Conservation (phyloP, 2,329 filamentous ascomycete genomes). For the Mollisiaceae sp. region DNA sequence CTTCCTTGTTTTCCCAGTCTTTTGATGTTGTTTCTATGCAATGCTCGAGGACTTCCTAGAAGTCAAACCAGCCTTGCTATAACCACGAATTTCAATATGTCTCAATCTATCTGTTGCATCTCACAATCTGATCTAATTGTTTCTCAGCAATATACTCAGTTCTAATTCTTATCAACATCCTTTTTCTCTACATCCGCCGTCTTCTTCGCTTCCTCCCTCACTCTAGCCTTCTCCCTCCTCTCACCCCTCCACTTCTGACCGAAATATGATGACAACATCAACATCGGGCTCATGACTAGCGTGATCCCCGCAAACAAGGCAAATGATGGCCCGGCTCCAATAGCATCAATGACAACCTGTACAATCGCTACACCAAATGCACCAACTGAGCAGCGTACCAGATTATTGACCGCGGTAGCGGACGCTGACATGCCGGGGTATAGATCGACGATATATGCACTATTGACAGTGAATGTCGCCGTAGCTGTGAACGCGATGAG, state of each 20-base stretch:
- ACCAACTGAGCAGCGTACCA: constrained; percentile 43
- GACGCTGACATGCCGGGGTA: constrained; percentile 42
- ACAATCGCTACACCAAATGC: constrained; percentile 40
- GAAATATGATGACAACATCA: constrained; percentile 31
- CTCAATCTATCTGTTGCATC: neutral
- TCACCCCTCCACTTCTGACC: constrained; percentile 31
- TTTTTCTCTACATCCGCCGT: constrained; percentile 21
- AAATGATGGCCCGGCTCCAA: constrained; percentile 33
- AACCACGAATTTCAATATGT: no score
- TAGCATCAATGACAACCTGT: constrained; percentile 33
- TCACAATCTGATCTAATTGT: neutral
- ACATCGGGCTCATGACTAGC: constrained; percentile 23
- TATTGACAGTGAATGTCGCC: constrained; percentile 44
- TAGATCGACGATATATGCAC: constrained; percentile 43
- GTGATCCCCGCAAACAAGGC: constrained; percentile 28
- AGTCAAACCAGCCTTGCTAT: no score
- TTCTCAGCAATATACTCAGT: no score
- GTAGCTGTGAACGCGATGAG: constrained; percentile 45
- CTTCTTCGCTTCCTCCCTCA: constrained; percentile 23
- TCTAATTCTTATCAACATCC: constrained; percentile 9
- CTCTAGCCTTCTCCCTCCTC: constrained; percentile 24
- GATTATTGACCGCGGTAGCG: constrained; percentile 45
- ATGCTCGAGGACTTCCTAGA: no score
- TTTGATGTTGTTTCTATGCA: no score
- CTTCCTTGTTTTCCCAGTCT: no score